phyloP scores from a whole-genome alignment of 768 basidiomycete genomes.

The Hericium alpestre region DNA sequence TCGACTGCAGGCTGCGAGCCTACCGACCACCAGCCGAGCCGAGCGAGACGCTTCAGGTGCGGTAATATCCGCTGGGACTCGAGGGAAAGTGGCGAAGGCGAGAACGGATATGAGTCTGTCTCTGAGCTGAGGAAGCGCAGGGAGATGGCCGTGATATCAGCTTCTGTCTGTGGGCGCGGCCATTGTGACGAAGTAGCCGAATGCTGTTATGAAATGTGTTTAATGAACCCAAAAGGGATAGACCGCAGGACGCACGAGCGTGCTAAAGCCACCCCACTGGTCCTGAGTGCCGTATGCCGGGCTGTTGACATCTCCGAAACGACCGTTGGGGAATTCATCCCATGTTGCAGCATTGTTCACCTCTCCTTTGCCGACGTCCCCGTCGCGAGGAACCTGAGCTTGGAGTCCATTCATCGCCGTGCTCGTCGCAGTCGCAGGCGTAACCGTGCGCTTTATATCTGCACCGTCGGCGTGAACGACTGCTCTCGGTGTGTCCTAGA shows the following conservation, averaged over 20 bases:
- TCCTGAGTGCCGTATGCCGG: conserved; percentile 84
- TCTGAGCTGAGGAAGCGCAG: conserved; percentile 66
- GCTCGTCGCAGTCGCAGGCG: conserved; percentile 54
- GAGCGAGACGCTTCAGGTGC: conserved; percentile 67
- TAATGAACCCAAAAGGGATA: background rate
- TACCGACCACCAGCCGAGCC: conserved; percentile 87
- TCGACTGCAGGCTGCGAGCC: conserved; percentile 94
- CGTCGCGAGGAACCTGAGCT: conserved; percentile 35
- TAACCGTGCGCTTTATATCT: conserved; percentile 38
- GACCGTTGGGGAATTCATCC: conserved; percentile 98
- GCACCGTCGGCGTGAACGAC: conserved; percentile 13
- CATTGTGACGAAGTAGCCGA: conserved; percentile 57
- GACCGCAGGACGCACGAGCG: conserved; percentile 33
- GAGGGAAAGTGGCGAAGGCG: conserved; percentile 62
- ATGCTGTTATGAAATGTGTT: conserved; percentile 29
- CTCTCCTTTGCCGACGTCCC: conserved; percentile 60
- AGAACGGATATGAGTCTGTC: conserved; percentile 79
- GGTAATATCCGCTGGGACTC: conserved; percentile 78
- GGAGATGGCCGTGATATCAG: conserved; percentile 74
- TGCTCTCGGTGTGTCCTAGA: conserved; percentile 21
- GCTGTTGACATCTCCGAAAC: conserved; percentile 95
- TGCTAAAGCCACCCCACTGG: conserved; percentile 62
- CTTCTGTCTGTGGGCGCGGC: conserved; percentile 56
- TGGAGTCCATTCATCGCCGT: conserved; percentile 49
- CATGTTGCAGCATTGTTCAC: conserved; percentile 69